Conservation (phyloP, 768 basidiomycete genomes). For the Serendipita indica region DNA sequence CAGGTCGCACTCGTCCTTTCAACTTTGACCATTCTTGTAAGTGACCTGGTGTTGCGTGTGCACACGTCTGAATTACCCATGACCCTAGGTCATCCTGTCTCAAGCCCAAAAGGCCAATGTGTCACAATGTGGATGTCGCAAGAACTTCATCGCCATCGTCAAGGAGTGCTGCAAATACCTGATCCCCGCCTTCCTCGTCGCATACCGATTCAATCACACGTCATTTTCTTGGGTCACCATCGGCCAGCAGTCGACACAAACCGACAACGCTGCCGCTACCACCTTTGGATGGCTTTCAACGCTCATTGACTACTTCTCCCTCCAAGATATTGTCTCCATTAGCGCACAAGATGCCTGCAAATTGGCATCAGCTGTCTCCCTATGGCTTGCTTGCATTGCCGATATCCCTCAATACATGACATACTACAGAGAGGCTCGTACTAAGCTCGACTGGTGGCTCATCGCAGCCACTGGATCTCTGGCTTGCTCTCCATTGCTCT, state of each 20-base stretch:
- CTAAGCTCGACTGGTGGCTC: not conserved
- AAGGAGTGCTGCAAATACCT: not conserved
- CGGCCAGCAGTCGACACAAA: not conserved
- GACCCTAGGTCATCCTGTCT: no score
- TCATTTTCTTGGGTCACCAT: not conserved
- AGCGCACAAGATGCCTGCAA: not conserved
- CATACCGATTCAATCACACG: not conserved
- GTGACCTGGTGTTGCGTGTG: not conserved
- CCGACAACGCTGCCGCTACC: not conserved
- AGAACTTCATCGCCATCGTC: not conserved
- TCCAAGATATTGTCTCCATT: not conserved
- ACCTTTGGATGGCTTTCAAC: not conserved
- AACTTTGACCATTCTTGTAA: not conserved
- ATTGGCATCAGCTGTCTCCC: not conserved
- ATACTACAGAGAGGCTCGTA: not conserved
- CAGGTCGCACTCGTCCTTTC: not conserved
- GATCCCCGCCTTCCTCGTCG: not conserved
- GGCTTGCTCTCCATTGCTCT: not conserved
- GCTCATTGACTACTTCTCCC: not conserved
- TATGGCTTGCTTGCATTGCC: not conserved
- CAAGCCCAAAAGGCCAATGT: not conserved
- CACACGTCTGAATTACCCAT: not conserved
- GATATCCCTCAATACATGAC: constrained; percentile 6
- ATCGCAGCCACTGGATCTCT: not conserved
- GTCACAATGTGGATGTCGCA: no score